Evolutionary conservation across 768 basidiomycete species (phyloP), one percentile per base, ranked within the genome.

Genomic region (Mrakia frigida): DNA sequence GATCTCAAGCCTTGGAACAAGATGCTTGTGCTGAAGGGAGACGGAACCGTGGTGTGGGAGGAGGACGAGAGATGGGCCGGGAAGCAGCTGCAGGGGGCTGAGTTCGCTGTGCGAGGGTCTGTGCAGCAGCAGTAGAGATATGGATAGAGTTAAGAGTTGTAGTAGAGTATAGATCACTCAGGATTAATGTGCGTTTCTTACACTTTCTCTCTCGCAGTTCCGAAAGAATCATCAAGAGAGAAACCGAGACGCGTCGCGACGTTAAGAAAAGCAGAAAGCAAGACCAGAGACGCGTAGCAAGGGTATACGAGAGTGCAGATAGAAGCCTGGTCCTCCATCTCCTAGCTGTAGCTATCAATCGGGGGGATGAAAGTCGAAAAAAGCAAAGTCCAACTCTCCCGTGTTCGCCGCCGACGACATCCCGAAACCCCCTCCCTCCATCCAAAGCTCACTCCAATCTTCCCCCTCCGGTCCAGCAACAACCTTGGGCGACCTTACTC

Each of bases 11-110:
- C 84, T 3, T 81, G 86, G 21, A 84, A 84, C 61, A 82, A 84
- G 46, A 82, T 88, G 1, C 83, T 91, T 60, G 86, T 86, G 0
- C 81, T 92, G 78, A 84, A 84, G 60, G 85, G 86, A 70, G 87
- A 90, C 79, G 85, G 84, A 67, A 82, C 79, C 13, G 87, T 91
- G 25, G 82, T 78, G 13, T 92, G 91, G 90, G 83, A 81, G 53
- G 80, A 84, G 37, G 90, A 92, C 80, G 79, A 78, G 65, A 83
- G 83, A 65, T 92, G 89, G 88, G 78, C 74, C 21, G 39, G 50
- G 43, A 46, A 33, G 28, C 50, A 50, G 31, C 18, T 70, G 69
- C 28, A 33, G 50, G 33, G 46, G 28, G 69, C 69, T 0, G 69
- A 70, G 46, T 31, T 25, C n/a, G 69, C 69, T 25, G 43, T 46